phyloP scores from a whole-genome alignment of 768 basidiomycete species.

The Agaricus bisporus region DNA sequence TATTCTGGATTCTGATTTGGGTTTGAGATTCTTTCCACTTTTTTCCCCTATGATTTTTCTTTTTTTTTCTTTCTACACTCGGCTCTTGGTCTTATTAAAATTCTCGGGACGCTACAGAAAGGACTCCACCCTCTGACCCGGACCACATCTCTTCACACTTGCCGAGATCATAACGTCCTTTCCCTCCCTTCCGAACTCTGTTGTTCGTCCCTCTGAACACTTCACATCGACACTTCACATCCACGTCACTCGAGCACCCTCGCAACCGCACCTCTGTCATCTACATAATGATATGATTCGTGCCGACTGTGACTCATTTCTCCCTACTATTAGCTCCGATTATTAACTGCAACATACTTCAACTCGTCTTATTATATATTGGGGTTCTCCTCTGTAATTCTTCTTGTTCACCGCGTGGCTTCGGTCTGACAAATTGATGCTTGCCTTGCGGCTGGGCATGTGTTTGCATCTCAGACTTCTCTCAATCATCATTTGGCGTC shows the following conservation, averaged over 20 bases:
- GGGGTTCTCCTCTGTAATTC: neutral
- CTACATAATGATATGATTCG: conserved; percentile 7
- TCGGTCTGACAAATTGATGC: conserved; percentile 1
- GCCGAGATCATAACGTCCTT: neutral
- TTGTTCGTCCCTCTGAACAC: neutral
- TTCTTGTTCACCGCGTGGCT: conserved; percentile 5
- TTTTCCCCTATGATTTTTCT: neutral
- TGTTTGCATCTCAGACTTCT: neutral
- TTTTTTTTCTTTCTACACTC: neutral
- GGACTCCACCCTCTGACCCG: neutral
- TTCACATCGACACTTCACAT: neutral
- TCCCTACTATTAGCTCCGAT: conserved; percentile 9
- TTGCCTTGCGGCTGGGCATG: neutral
- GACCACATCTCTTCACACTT: neutral
- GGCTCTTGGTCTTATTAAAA: neutral
- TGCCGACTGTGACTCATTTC: neutral
- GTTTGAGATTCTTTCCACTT: neutral
- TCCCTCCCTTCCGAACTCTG: neutral
- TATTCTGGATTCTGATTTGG: neutral
- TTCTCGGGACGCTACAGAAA: neutral
- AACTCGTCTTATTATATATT: conserved; percentile 7
- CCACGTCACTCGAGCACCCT: neutral
- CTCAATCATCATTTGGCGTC: neutral
- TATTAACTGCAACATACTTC: conserved; percentile 9
- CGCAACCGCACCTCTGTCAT: conserved; percentile 6